Base-by-base conservation (phyloP, 2,329 filamentous ascomycete genomes). In the Zymoseptoria ardabiliae region DNA sequence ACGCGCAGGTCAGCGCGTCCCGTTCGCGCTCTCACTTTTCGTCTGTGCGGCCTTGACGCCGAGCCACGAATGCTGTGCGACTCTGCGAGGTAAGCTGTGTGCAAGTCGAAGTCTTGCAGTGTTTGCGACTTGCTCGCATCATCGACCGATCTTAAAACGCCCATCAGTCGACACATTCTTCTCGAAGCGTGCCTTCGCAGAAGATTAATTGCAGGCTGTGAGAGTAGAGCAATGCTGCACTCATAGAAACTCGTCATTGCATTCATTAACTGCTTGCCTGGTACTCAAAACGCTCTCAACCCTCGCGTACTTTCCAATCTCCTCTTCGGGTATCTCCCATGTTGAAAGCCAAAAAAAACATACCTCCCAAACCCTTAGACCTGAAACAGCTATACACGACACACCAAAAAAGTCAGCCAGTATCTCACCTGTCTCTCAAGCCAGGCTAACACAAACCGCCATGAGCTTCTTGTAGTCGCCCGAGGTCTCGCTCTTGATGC, bases 381-480 rank as follows among this genome's bases (percentile, higher is more conserved):
- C 41, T 51, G 28, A 51, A 53, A 53, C 50, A 57, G 30, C 45
- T 51, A 57, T 52, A 56, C 48, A 8, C n/a, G 35, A 49, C n/a
- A 49, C 13, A 21, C 50, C 23, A 50, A 22, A 21, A 53, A 59
- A 59, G 62, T 64, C 56, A 64, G 59, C 22, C 20, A 19, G 28
- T 53, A 45, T 45, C 35, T 45, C 35, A 45, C 13, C 35, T 51
- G 3, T 23, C 50, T 20, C 20, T 21, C 22, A 53, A 28, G 51
- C 52, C 30, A 53, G 51, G 60, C 56, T 58, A 52, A 70, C 63
- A 66, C 66, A 65, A 58, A 87, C 90, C 65, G 95, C 75, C 82
- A 97, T 81, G 69, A 93, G 75, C 65, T 77, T 83, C 76, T 89
- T 81, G 68, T 94, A 96, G 74, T 96, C 88, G 5, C 91, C 90